phyloP scores from a whole-genome alignment of 768 basidiomycete genomes.

The Gloeostereum incarnatum region DNA sequence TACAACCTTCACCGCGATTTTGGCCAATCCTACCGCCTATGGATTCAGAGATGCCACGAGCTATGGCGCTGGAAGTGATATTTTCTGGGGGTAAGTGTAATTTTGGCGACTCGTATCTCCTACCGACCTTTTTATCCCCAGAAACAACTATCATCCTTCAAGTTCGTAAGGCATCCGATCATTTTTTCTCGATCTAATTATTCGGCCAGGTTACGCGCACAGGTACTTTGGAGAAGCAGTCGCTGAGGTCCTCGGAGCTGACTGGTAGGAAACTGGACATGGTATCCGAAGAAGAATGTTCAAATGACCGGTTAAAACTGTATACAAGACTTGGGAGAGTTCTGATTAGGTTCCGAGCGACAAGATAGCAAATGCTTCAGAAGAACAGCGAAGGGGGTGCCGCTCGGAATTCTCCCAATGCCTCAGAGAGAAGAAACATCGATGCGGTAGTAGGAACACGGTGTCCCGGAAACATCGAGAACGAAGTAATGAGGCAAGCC shows the following conservation, averaged over 20 bases:
- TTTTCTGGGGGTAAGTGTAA: conserved; percentile 45
- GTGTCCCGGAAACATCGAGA: too few relatives aligned
- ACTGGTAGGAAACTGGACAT: too few relatives aligned
- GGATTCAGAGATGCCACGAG: conserved; percentile 47
- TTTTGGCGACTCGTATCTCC: neutral
- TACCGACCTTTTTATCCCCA: conserved; percentile 10
- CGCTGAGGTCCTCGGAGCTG: conserved; percentile 17
- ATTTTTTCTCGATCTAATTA: neutral
- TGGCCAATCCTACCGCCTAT: conserved; percentile 37
- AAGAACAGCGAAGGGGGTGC: too few relatives aligned
- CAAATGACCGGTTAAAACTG: too few relatives aligned
- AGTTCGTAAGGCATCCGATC: conserved; percentile 21
- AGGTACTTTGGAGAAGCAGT: conserved; percentile 23
- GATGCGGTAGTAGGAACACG: too few relatives aligned
- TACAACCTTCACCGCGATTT: conserved; percentile 36
- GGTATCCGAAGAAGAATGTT: too few relatives aligned
- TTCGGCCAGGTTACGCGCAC: conserved; percentile 26
- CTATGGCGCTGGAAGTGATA: conserved; percentile 28
- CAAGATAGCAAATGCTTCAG: too few relatives aligned
- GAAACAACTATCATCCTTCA: conserved; percentile 46
- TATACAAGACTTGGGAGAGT: too few relatives aligned
- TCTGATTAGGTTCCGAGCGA: too few relatives aligned
- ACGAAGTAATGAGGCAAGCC: too few relatives aligned
- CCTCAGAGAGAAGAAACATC: too few relatives aligned
- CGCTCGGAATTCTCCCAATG: too few relatives aligned